Conservation (phyloP, 2,329 filamentous ascomycete genomes). For the Pseudogymnoascus sp. region DNA sequence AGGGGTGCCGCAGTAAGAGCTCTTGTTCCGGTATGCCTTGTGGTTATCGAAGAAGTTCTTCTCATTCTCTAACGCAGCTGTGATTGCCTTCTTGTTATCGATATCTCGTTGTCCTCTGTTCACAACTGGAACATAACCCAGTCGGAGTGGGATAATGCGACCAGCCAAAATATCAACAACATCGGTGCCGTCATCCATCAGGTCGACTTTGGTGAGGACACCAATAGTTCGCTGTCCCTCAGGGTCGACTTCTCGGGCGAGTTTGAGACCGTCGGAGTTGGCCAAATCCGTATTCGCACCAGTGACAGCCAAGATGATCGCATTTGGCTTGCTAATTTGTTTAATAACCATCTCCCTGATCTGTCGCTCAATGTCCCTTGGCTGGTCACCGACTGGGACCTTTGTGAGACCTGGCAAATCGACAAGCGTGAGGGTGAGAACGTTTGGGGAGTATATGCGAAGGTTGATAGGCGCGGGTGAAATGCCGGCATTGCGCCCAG, state of each 20-base stretch:
- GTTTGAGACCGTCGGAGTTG: constrained; percentile 94
- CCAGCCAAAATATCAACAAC: constrained; percentile 98
- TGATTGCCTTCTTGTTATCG: constrained; percentile 94
- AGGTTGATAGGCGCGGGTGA: constrained; percentile 95
- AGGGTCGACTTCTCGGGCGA: constrained; percentile 92
- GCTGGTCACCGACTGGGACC: constrained; percentile 93
- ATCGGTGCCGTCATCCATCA: constrained; percentile 98
- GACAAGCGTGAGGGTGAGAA: constrained; percentile 91
- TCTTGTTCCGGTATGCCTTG: constrained; percentile 98
- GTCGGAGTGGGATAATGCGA: constrained; percentile 85
- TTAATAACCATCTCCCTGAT: constrained; percentile 98
- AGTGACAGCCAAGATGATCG: constrained; percentile 93
- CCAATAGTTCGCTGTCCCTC: constrained; percentile 97
- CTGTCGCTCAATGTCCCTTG: constrained; percentile 91
- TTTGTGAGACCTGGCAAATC: constrained; percentile 95
- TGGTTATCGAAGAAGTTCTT: constrained; percentile 98
- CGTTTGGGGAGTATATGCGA: constrained; percentile 96
- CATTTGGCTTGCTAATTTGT: constrained; percentile 97
- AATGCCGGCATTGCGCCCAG: constrained; percentile 91
- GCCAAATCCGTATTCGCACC: constrained; percentile 96
- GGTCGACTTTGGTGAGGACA: constrained; percentile 95
- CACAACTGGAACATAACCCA: constrained; percentile 95
- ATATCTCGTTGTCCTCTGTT: constrained; percentile 98
- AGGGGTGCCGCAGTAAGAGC: constrained; percentile 94
- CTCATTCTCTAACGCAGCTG: constrained; percentile 83